Conservation (phyloP, 2,329 filamentous ascomycete species). For the Tolypocladium album region DNA sequence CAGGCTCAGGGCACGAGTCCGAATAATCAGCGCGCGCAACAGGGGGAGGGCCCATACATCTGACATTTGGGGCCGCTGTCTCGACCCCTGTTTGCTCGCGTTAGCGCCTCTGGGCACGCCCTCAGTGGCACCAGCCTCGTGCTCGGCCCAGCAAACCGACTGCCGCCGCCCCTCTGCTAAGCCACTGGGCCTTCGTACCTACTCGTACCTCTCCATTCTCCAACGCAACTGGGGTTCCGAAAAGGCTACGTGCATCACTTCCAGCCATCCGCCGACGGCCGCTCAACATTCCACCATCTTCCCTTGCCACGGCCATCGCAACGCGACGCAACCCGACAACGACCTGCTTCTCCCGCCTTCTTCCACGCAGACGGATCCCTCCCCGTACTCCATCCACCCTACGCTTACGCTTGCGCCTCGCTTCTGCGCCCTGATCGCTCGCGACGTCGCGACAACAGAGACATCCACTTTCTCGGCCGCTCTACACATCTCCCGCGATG, state of each 20-base stretch:
- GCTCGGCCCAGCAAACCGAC: background rate
- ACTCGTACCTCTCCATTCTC: constrained; percentile 3
- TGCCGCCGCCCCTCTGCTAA: constrained; percentile 1
- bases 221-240: constrained; percentile 4
- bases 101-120: background rate
- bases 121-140: background rate
- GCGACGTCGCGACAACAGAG: constrained; percentile 3
- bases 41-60: background rate
- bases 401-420: background rate
- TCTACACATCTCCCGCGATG: constrained; percentile 38
- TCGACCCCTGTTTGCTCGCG: background rate
- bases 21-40: background rate
- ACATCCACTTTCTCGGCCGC: background rate
- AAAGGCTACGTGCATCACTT: constrained; percentile 20
- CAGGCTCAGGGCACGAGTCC: background rate
- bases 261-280: constrained; percentile 14
- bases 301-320: constrained; percentile 8
- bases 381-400: background rate
- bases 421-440: constrained; percentile 3
- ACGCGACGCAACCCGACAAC: background rate
- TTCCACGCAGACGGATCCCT: background rate
- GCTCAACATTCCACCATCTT: constrained; percentile 6
- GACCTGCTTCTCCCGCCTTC: background rate
- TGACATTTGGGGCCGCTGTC: background rate
- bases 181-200: constrained; percentile 5